These are phyloP conservation scores for Marasmius sp. DNA, from an alignment of 1,284 basidiomycete species.

Conservation along the genomic window DNA sequence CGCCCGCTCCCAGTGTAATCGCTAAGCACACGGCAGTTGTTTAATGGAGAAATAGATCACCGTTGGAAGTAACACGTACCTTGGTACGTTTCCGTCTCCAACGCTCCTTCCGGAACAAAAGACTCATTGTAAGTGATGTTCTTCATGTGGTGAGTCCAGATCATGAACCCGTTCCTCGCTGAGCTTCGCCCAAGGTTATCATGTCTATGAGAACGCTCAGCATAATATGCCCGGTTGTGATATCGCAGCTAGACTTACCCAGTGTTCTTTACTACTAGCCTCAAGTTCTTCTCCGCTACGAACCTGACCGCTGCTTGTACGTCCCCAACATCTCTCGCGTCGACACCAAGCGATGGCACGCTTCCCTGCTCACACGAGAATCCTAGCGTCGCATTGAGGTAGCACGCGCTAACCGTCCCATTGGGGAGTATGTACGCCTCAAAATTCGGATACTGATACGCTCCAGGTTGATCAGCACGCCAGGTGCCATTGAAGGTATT, in stretches of 20 bases:
- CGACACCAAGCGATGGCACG: conserved; percentile 19
- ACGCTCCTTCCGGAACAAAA: conserved; percentile 32
- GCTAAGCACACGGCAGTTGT: conserved; percentile 14
- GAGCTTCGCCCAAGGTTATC: conserved; percentile 38
- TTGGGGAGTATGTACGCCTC: neutral
- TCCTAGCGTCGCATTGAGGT: neutral
- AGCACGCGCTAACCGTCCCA: neutral
- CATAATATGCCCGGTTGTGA: too few relatives aligned
- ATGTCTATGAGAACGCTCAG: conserved; percentile 18
- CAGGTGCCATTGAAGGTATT: neutral
- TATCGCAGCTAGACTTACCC: conserved; percentile 22
- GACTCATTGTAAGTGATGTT: conserved; percentile 28
- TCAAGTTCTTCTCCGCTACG: conserved; percentile 33
- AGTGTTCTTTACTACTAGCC: conserved; percentile 42
- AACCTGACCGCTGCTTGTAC: conserved; percentile 34
- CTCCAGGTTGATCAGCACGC: neutral
- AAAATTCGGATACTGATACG: neutral
- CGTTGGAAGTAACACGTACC: conserved; percentile 9
- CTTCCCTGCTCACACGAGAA: conserved; percentile 2
- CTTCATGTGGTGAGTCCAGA: conserved; percentile 40
- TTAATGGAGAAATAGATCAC: neutral
- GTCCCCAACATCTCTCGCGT: conserved; percentile 28
- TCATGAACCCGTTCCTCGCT: conserved; percentile 31
- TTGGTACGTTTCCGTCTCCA: conserved; percentile 11
- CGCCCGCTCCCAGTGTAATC: conserved; percentile 34